Percentiles rank a stretch among this genome's conserved stretches.
Evolutionary conservation across 2,329 filamentous ascomycete species (phyloP).

Genomic region (Talaromyces sp.): DNA sequence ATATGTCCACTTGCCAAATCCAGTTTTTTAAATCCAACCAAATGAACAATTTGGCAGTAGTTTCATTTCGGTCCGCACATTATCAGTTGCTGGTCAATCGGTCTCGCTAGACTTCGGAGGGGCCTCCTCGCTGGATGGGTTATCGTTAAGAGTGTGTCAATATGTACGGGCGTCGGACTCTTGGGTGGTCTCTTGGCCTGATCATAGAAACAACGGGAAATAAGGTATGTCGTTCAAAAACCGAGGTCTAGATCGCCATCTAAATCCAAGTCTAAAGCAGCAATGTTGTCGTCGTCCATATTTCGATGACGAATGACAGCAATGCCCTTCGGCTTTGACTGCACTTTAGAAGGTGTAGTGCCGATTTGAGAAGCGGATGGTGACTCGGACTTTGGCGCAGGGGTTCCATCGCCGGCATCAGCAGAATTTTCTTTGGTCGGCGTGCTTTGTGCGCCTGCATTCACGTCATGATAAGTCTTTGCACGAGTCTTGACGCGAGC

Average conservation of each 20-base stretch:
- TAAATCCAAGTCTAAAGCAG: conserved; percentile 79
- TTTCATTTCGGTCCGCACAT: too few relatives aligned
- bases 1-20: too few relatives aligned
- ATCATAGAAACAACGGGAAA: too few relatives aligned
- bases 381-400: conserved; percentile 42
- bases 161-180: too few relatives aligned
- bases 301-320: conserved; percentile 70
- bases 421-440: conserved; percentile 43
- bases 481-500: conserved; percentile 62
- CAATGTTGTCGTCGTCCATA: conserved; percentile 90
- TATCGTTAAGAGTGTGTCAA: too few relatives aligned
- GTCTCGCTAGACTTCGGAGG: too few relatives aligned
- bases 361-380: conserved; percentile 47
- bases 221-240: neutral
- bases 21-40: too few relatives aligned
- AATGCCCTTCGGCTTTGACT: conserved; percentile 40
- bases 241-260: conserved; percentile 60
- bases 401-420: conserved; percentile 44
- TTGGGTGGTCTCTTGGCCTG: too few relatives aligned
- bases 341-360: conserved; percentile 29
- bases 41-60: too few relatives aligned
- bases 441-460: conserved; percentile 38
- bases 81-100: too few relatives aligned
- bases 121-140: too few relatives aligned
- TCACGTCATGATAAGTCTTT: conserved; percentile 63